phyloP scores from a whole-genome alignment of 2,329 filamentous ascomycete genomes.

The Lachnellula cervina region DNA sequence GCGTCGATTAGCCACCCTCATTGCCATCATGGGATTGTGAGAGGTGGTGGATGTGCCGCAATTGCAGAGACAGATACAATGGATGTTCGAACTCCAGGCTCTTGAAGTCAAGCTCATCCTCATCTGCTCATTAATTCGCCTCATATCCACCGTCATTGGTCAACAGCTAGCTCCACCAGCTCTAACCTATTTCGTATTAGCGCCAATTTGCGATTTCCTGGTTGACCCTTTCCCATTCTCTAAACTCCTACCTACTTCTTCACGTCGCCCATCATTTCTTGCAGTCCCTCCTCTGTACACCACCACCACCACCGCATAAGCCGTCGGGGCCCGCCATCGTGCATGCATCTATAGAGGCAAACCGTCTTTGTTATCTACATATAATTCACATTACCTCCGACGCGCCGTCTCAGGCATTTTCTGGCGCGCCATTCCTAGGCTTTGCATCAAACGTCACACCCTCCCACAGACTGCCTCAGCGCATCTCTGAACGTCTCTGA shows the following conservation, averaged over 20 bases:
- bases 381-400: neutral
- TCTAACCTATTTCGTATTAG: no score
- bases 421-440: conserved; percentile 10
- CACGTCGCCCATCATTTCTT: neutral
- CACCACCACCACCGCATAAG: neutral
- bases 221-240: neutral
- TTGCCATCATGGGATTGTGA: conserved; percentile 48
- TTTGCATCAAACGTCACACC: conserved; percentile 4
- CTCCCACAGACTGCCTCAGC: conserved; percentile 6
- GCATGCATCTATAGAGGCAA: neutral
- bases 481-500: neutral
- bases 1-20: conserved; percentile 53
- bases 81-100: conserved; percentile 3
- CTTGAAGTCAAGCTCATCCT: neutral
- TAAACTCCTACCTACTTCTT: neutral
- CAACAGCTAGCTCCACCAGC: no score
- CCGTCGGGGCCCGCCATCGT: neutral
- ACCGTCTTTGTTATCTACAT: neutral
- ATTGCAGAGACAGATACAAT: conserved; percentile 14
- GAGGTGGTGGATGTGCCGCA: conserved; percentile 30
- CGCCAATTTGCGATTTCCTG: no score
- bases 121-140: neutral
- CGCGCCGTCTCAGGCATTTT: conserved; percentile 16
- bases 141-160: no score
- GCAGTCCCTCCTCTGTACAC: neutral